A percentile compares a stretch with the other conserved stretches of the same genome.
Conservation (phyloP, 2,329 filamentous ascomycete species). For the Biscogniauxia mediterranea region DNA sequence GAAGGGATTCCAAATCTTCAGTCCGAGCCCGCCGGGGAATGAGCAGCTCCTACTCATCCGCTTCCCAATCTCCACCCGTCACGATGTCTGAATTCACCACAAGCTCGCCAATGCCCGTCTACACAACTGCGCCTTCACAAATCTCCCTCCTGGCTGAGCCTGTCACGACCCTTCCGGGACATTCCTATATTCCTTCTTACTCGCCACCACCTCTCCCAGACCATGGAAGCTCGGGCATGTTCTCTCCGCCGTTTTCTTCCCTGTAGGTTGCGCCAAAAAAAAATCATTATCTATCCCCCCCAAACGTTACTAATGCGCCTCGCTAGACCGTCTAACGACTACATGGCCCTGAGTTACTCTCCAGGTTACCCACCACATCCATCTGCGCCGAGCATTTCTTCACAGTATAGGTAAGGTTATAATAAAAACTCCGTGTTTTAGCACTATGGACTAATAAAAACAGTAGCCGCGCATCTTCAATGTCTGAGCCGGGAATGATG, state of each 20-base stretch:
- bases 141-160: slow-evolving; percentile 53
- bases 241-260: slow-evolving; percentile 30
- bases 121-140: slow-evolving; percentile 49
- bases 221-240: slow-evolving; percentile 31
- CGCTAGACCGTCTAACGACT: slow-evolving; percentile 36
- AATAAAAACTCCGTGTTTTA: not conserved
- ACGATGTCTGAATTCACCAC: slow-evolving; percentile 43
- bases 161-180: slow-evolving; percentile 40
- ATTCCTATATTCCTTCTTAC: slow-evolving; percentile 50
- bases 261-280: slow-evolving; percentile 21
- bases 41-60: slow-evolving; percentile 39
- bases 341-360: slow-evolving; percentile 45
- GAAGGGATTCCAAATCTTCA: slow-evolving; percentile 56
- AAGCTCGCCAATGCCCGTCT: slow-evolving; percentile 46
- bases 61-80: slow-evolving; percentile 40
- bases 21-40: slow-evolving; percentile 50
- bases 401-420: slow-evolving; percentile 41
- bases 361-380: slow-evolving; percentile 33
- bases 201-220: slow-evolving; percentile 46
- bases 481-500: slow-evolving; percentile 43
- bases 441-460: not conserved
- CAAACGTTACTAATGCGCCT: slow-evolving; percentile 23
- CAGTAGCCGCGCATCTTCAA: slow-evolving; percentile 40
- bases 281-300: not conserved
- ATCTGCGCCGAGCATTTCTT: slow-evolving; percentile 29